A percentile compares a stretch with the other conserved stretches of the same genome.
Evolutionary conservation across 2,329 filamentous ascomycete species (phyloP).

Genomic region (Trichoderma sp.): DNA sequence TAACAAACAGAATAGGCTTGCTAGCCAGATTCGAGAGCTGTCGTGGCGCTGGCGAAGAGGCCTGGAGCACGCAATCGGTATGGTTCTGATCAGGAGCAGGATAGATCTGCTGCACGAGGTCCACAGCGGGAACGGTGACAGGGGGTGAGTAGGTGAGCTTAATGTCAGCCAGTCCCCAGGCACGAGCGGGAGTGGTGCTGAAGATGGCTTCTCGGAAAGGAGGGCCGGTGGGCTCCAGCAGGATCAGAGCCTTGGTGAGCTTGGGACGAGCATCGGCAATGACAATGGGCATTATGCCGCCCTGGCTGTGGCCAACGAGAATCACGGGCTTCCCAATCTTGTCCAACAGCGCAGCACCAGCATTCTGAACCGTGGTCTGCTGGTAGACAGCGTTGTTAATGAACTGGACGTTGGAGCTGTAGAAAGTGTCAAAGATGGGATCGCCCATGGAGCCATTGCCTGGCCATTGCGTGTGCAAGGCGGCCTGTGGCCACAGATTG

Average conservation of each 20-base stretch:
- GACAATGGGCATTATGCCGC: constrained; percentile 42
- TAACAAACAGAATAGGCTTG: constrained; percentile 29
- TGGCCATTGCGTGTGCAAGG: constrained; percentile 44
- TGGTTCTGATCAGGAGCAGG: constrained; percentile 25
- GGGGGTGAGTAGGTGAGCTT: constrained; percentile 48
- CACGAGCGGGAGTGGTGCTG: constrained; percentile 33
- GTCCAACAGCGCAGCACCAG: constrained; percentile 44
- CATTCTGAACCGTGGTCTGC: constrained; percentile 38
- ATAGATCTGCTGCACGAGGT: constrained; percentile 35
- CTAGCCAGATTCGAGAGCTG: constrained; percentile 21
- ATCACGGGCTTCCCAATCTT: constrained; percentile 42
- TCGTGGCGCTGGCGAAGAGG: constrained; percentile 20
- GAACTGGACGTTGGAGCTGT: constrained; percentile 40
- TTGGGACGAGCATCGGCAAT: constrained; percentile 42
- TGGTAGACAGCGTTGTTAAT: constrained; percentile 34
- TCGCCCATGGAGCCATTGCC: constrained; percentile 41
- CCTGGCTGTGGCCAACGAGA: constrained; percentile 47
- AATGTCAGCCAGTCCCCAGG: constrained; percentile 49
- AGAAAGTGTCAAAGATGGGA: constrained; percentile 42
- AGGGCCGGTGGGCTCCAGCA: constrained; percentile 47
- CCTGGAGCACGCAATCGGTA: constrained; percentile 37
- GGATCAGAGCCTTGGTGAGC: constrained; percentile 42
- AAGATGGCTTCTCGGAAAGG: constrained; percentile 45
- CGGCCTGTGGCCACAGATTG: constrained; percentile 40
- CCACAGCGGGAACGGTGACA: constrained; percentile 35